phyloP scores from a whole-genome alignment of 768 basidiomycete genomes.

The Termitomyces sp. region DNA sequence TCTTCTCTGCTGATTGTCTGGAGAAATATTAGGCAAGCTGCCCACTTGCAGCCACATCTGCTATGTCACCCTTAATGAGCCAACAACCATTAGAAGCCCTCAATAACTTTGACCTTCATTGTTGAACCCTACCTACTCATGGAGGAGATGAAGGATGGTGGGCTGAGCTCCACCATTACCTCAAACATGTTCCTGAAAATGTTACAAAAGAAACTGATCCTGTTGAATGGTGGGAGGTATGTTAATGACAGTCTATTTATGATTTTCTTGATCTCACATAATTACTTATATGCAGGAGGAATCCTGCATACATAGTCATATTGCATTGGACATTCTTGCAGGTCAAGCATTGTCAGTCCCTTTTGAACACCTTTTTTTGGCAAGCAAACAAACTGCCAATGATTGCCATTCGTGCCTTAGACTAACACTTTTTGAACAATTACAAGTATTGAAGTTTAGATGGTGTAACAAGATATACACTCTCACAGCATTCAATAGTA shows the following conservation, averaged over 20 bases:
- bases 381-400: constrained; percentile 1
- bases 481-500: constrained; percentile 46
- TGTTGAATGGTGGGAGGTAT: constrained; percentile 16
- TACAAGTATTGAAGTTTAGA: constrained; percentile 12
- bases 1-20: constrained; percentile 10
- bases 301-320: constrained; percentile 4
- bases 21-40: constrained; percentile 4
- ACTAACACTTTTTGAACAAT: constrained; percentile 1
- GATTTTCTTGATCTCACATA: too few species aligned
- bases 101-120: constrained; percentile 3
- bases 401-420: background rate
- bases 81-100: background rate
- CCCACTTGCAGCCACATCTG: too few species aligned
- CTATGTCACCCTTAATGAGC: too few species aligned
- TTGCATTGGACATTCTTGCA: constrained; percentile 16
- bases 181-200: constrained; percentile 13
- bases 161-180: constrained; percentile 11
- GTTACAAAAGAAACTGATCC: constrained; percentile 14
- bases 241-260: background rate
- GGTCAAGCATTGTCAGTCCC: constrained; percentile 19
- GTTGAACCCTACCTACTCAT: background rate
- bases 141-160: constrained; percentile 6
- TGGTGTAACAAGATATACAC: constrained; percentile 1
- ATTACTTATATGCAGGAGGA: background rate
- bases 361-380: constrained; percentile 16